Evolutionary conservation across 2,329 filamentous ascomycete genomes (phyloP).

Genomic region (Colletotrichum zoysiae): DNA sequence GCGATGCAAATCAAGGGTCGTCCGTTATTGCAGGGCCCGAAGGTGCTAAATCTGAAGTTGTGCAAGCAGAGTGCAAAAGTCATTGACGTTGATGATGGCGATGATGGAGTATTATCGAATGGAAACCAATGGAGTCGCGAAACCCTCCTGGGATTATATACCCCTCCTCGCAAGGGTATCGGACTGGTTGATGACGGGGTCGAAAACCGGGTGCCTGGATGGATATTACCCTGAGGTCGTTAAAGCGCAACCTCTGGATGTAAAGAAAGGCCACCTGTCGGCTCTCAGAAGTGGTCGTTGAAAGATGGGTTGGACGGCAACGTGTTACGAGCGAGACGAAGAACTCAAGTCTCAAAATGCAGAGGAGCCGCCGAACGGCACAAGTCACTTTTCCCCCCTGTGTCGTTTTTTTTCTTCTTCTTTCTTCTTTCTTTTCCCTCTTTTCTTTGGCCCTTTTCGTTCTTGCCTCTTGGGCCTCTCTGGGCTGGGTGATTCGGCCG

Average conservation of each 20-base stretch:
- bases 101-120: background rate
- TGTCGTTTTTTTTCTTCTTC: background rate
- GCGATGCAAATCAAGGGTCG: background rate
- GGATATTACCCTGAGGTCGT: background rate
- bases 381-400: background rate
- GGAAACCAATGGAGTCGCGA: background rate
- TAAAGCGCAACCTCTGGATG: background rate
- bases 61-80: too few species aligned
- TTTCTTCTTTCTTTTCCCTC: background rate
- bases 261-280: conserved; percentile 26
- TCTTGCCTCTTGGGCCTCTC: too few species aligned
- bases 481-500: background rate
- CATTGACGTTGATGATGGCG: background rate
- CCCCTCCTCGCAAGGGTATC: background rate
- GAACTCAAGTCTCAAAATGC: conserved; percentile 7
- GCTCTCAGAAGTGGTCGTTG: background rate
- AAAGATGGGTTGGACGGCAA: conserved; percentile 14
- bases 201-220: background rate
- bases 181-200: background rate
- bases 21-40: background rate
- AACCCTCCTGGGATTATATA: background rate
- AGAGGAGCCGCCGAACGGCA: background rate
- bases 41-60: too few species aligned
- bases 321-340: conserved; percentile 31
- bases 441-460: background rate